Conservation (phyloP, 805 yeast genomes). For the Blastobotrys chiropterorum region DNA sequence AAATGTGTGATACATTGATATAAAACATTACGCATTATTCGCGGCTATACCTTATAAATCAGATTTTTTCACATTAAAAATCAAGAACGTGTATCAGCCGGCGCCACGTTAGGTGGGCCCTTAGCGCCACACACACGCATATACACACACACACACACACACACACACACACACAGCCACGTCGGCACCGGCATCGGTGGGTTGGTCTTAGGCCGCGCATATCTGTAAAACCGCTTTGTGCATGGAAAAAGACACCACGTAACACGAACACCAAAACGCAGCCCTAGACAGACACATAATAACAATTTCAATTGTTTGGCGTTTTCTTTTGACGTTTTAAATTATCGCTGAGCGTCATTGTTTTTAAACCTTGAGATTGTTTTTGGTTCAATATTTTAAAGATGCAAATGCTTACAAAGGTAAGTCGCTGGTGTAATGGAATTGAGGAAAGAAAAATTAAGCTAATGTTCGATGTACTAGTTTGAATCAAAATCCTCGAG, state of each 20-base stretch:
- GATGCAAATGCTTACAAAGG: constrained; percentile 81
- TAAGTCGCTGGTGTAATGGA: constrained; percentile 28
- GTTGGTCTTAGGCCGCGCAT: no score
- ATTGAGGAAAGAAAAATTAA: neutral
- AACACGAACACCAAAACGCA: neutral
- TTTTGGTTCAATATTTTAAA: neutral
- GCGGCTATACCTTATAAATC: no score
- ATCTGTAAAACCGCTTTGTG: neutral
- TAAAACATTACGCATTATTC: no score
- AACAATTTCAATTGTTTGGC: neutral
- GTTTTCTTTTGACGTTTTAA: neutral
- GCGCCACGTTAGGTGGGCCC: no score
- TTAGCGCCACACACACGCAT: no score
- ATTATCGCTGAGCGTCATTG: neutral
- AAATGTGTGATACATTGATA: no score
- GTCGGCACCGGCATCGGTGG: no score
- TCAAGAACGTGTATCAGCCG: no score
- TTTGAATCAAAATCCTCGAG: constrained; percentile 97
- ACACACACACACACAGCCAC: no score
- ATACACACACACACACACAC: no score
- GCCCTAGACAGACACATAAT: neutral
- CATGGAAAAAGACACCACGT: neutral
- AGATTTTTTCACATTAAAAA: no score
- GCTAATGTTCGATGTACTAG: constrained; percentile 35
- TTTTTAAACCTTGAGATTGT: neutral